A percentile compares a stretch with the other conserved stretches of the same genome.
phyloP scores from a whole-genome alignment of 768 basidiomycete genomes.

The Lactifluus piperatus region DNA sequence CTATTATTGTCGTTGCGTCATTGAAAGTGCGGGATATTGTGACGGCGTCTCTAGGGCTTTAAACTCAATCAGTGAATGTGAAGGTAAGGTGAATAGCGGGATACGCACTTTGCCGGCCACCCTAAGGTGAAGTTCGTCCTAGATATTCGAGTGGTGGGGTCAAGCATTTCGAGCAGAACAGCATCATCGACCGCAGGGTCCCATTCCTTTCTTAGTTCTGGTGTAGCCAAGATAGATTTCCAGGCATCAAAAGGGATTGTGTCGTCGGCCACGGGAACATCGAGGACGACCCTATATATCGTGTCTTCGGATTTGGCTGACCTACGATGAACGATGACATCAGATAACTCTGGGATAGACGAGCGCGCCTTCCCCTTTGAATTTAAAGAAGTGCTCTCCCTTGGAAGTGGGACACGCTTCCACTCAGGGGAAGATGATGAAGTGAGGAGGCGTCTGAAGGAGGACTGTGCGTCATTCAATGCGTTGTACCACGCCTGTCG shows the following conservation, averaged over 20 bases:
- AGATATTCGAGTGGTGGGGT: constrained; percentile 73
- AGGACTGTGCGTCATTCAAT: constrained; percentile 62
- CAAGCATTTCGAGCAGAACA: constrained; percentile 76
- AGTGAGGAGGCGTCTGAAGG: constrained; percentile 70
- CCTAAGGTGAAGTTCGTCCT: constrained; percentile 90
- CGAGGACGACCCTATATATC: constrained; percentile 75
- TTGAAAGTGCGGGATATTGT: constrained; percentile 84
- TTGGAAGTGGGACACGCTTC: constrained; percentile 61
- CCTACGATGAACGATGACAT: constrained; percentile 74
- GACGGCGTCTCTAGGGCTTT: constrained; percentile 85
- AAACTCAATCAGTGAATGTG: background rate
- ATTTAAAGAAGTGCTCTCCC: constrained; percentile 31
- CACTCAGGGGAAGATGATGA: constrained; percentile 65
- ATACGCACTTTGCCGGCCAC: constrained; percentile 90
- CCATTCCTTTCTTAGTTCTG: constrained; percentile 86
- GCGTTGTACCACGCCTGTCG: constrained; percentile 78
- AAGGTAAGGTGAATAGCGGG: background rate
- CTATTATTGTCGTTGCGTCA: constrained; percentile 75
- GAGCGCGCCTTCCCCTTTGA: constrained; percentile 58
- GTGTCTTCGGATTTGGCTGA: constrained; percentile 60
- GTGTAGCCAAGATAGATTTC: constrained; percentile 75
- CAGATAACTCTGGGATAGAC: constrained; percentile 49
- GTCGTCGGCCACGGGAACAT: constrained; percentile 56
- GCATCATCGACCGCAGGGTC: constrained; percentile 89
- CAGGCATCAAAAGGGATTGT: constrained; percentile 60